Base-by-base conservation (phyloP, 78 protist genomes). In the Dictyostelium citrinum region DNA sequence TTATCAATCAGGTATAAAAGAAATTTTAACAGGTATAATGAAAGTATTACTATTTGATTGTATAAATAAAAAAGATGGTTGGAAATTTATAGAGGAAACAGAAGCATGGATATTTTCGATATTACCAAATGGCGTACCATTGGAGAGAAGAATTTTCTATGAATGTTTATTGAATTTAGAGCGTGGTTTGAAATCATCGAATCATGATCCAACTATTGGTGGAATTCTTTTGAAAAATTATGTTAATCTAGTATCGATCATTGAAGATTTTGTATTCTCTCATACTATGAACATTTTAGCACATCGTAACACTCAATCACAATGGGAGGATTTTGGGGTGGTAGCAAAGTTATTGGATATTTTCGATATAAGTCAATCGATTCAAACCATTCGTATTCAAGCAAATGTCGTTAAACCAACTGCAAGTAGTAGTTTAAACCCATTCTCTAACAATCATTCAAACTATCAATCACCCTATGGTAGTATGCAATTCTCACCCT, bases 1-100 rank as follows among this genome's bases (percentile, higher is more conserved):
- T 0, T 88, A 16, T 35, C 77, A 88, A 39, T 79, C 86, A 7
- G 93, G 93, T 31, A 68, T 88, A 2, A 88, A 88, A 27, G 93
- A 88, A 58, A 88, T 88, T 22, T 5, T 88, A 16, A 78, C 93
- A 27, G 93, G 93, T 31, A 88, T 88, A 8, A 37, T 91, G 5
- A 91, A 78, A 55, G 20, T 84, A 24, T 24, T 91, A 2, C 12
- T 91, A 10, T 75, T 64, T 61, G 95, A 84, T 24, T 84, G 95
- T 24, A 55, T 76, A 12, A 46, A 43, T 46, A 80, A 82, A 41
- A 77, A 71, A n/a, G 95, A 91, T 17, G 95, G 95, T 24, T 91
- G 95, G 95, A 67, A 58, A 31, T 31, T 29, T 17, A 83, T 91
- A 39, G 95, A 91, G n/a, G 95, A 91, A 29, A 91, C 95, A 22